Percentiles rank a stretch among this genome's conserved stretches.
Conservation (phyloP, 169 alveolate species). For the Eimeria maxima region DNA sequence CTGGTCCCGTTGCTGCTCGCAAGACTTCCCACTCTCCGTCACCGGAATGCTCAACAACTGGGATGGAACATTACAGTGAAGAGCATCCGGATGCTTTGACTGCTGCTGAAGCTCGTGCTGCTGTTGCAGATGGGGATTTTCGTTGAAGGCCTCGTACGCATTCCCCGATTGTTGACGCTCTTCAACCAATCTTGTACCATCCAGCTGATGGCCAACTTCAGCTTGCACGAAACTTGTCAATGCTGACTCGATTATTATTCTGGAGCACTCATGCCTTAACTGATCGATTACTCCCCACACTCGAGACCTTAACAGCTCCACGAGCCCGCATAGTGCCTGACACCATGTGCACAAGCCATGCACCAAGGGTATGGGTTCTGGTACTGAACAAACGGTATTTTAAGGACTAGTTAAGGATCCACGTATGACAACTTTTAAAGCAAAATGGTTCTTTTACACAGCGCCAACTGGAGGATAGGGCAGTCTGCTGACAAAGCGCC, state of each 20-base stretch:
- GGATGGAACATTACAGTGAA: not conserved
- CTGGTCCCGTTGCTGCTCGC: not conserved
- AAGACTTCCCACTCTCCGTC: not conserved
- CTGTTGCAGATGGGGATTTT: not conserved
- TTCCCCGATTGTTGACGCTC: not conserved
- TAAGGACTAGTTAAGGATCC: not conserved
- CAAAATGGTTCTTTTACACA: not conserved
- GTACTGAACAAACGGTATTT: not conserved
- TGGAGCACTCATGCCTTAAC: constrained; percentile 30
- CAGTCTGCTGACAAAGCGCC: constrained; percentile 65
- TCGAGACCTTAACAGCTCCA: constrained; percentile 26
- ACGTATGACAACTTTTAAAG: not conserved
- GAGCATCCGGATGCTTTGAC: not conserved
- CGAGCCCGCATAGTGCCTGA: constrained; percentile 56
- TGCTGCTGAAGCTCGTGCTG: constrained; percentile 26
- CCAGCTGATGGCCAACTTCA: not conserved
- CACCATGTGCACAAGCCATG: not conserved
- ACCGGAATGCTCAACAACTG: not conserved
- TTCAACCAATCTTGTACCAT: not conserved
- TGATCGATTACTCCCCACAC: constrained; percentile 51
- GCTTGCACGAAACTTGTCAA: not conserved
- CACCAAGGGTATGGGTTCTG: not conserved
- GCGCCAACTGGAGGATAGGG: not conserved
- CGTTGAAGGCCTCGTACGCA: not conserved
- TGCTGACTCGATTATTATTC: constrained; percentile 37